Evolutionary conservation across 2,329 filamentous ascomycete species (phyloP).

Genomic region (Pseudogymnoascus sp.): DNA sequence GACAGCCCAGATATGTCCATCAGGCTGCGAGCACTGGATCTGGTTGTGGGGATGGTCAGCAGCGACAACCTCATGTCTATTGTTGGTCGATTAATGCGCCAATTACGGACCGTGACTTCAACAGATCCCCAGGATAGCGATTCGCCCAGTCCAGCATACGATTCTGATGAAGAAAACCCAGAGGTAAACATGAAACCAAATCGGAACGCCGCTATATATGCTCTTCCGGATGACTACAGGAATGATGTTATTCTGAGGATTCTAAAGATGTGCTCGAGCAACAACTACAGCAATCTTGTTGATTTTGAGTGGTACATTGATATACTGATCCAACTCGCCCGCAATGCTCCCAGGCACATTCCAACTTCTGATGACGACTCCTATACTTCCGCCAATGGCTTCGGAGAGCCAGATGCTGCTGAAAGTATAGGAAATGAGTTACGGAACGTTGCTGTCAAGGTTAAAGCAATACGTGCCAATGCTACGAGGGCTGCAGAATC

Average conservation of each 20-base stretch:
- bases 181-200: slow-evolving; percentile 42
- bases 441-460: slow-evolving; percentile 84
- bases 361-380: slow-evolving; percentile 26
- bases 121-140: slow-evolving; percentile 36
- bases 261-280: slow-evolving; percentile 78
- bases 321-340: slow-evolving; percentile 76
- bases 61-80: slow-evolving; percentile 76
- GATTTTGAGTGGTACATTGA: slow-evolving; percentile 99
- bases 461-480: slow-evolving; percentile 71
- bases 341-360: slow-evolving; percentile 48
- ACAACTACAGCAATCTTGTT: slow-evolving; percentile 75
- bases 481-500: slow-evolving; percentile 77
- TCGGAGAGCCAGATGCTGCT: slow-evolving; percentile 40
- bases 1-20: slow-evolving; percentile 96
- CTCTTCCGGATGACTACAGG: slow-evolving; percentile 78
- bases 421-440: slow-evolving; percentile 75
- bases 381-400: slow-evolving; percentile 12
- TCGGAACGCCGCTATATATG: slow-evolving; percentile 18
- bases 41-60: slow-evolving; percentile 90
- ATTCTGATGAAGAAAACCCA: slow-evolving; percentile 50
- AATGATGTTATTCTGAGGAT: slow-evolving; percentile 75
- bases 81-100: slow-evolving; percentile 78
- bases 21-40: slow-evolving; percentile 80
- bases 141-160: slow-evolving; percentile 20
- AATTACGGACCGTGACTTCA: slow-evolving; percentile 62